Conservation (phyloP, 306 rosid genomes). For the Cucumis melo region DNA sequence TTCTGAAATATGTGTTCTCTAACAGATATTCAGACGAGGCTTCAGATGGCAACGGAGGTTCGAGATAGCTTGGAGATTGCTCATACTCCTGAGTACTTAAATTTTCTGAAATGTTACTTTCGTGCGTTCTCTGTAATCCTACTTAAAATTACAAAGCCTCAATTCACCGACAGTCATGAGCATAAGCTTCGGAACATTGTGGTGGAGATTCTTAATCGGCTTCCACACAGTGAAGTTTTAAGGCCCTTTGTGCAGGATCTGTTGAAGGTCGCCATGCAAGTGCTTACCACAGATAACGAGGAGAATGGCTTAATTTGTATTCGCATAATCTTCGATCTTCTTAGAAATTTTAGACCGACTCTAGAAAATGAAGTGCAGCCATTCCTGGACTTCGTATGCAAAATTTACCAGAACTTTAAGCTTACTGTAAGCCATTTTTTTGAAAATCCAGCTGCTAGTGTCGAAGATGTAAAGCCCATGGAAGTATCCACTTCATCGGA, state of each 20-base stretch:
- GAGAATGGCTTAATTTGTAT: constrained; percentile 83
- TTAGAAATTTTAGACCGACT: constrained; percentile 87
- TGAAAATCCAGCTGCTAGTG: constrained; percentile 41
- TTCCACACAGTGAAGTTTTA: constrained; percentile 94
- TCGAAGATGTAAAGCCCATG: constrained; percentile 68
- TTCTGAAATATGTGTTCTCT: neutral
- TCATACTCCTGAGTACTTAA: constrained; percentile 93
- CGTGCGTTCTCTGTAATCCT: constrained; percentile 65
- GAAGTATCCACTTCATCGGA: constrained; percentile 56
- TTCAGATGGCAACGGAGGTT: constrained; percentile 96
- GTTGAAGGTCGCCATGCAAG: constrained; percentile 89
- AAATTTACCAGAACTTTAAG: constrained; percentile 82
- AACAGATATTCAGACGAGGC: constrained; percentile 62
- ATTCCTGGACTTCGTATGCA: constrained; percentile 81
- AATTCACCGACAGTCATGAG: constrained; percentile 63
- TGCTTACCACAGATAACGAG: constrained; percentile 85
- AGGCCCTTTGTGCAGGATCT: constrained; percentile 97
- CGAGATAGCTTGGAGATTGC: constrained; percentile 96
- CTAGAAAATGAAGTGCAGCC: constrained; percentile 89
- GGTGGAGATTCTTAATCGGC: constrained; percentile 90
- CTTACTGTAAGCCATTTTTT: constrained; percentile 79
- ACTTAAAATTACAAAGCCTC: constrained; percentile 70
- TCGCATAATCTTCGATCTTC: constrained; percentile 87
- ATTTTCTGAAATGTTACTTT: constrained; percentile 85
- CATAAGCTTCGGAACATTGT: constrained; percentile 87